Base-by-base conservation (phyloP, 148 eudicot species). In the Oxyria digyna region DNA sequence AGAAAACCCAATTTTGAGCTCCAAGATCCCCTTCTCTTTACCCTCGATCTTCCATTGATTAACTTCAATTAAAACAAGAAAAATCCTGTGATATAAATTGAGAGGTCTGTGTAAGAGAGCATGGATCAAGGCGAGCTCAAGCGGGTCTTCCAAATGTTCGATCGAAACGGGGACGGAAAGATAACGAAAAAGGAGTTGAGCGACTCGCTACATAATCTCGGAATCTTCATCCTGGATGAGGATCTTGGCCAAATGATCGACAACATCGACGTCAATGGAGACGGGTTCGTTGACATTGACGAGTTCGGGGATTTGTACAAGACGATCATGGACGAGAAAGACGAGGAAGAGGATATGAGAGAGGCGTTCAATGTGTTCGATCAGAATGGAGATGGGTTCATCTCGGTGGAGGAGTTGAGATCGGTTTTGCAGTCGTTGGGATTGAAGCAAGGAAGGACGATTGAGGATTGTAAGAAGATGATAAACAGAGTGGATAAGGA, bases 311-410 rank as follows among this genome's bases (percentile, higher is more conserved):
- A 64, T 3, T 77, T 91, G 72, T 89, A 91, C 63, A 67, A 78
- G 59, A 73, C 86, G 18, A 82, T 91, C 62, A 78, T 91, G 87
- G 85, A 82, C 12, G 96, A 82, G 71, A 85, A 65, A 41, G 88
- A 87, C 43, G 87, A 87, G 68, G 97, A 92, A 67, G 97, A 92
- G 69, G 97, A 92, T 17, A 89, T 91, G 84, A 83, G 81, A 67
- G 97, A 92, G 57, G 93, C 97, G 0, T 92, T 92, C 79, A 89
- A 89, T 57, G 97, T 92, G 71, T 92, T 89, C 15, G 97, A 92
- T 67, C 93, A 85, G 64, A 92, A 92, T 52, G 86, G 97, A 0
- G 96, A 92, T 50, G 97, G 97, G n/a, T 89, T 76, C 71, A 92
- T 92, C 52, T 82, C 87, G 6, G 97, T 85, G 1, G 97, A 92